Percentiles rank a stretch among this genome's conserved stretches.
These are phyloP conservation scores for Albophoma yamanashiensis DNA, from an alignment of 2,329 filamentous ascomycete genomes.

Conservation along the genomic window DNA sequence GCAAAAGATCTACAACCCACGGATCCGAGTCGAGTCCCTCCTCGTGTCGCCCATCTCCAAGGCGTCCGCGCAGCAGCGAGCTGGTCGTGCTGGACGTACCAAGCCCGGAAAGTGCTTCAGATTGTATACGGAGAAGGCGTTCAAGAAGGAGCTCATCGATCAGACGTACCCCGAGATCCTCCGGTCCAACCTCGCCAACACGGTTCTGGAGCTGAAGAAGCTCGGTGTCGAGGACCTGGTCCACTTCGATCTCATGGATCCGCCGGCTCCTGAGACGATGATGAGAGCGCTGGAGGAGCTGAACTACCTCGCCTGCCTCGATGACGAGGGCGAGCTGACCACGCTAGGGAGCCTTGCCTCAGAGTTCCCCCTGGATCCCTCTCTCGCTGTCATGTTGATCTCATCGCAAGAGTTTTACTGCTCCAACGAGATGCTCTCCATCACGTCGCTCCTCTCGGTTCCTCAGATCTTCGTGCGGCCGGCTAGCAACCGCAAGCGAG, in stretches of 20 bases:
- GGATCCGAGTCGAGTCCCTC: slow-evolving; percentile 90
- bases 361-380: slow-evolving; percentile 89
- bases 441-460: slow-evolving; percentile 87
- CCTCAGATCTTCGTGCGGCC: slow-evolving; percentile 91
- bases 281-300: slow-evolving; percentile 97
- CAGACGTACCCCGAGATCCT: slow-evolving; percentile 96
- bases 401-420: slow-evolving; percentile 97
- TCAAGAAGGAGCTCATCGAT: slow-evolving; percentile 96
- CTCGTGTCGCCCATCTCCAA: slow-evolving; percentile 98
- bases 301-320: slow-evolving; percentile 91
- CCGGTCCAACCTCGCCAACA: slow-evolving; percentile 87
- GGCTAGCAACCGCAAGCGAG: slow-evolving; percentile 72
- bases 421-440: slow-evolving; percentile 94
- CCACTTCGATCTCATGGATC: slow-evolving; percentile 98
- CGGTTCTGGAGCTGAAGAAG: slow-evolving; percentile 94
- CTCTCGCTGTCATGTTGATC: slow-evolving; percentile 94
- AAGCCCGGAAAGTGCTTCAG: slow-evolving; percentile 97
- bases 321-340: slow-evolving; percentile 92
- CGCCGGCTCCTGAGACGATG: slow-evolving; percentile 92
- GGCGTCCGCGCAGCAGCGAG: slow-evolving; percentile 91
- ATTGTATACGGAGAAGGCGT: slow-evolving; percentile 87
- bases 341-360: slow-evolving; percentile 77
- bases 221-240: slow-evolving; percentile 91
- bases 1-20: slow-evolving; percentile 97
- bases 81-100: slow-evolving; percentile 98